These are phyloP conservation scores for Yamadazyma kanchanaburiensis DNA, from an alignment of 1,139 yeast genomes.

Conservation along the genomic window DNA sequence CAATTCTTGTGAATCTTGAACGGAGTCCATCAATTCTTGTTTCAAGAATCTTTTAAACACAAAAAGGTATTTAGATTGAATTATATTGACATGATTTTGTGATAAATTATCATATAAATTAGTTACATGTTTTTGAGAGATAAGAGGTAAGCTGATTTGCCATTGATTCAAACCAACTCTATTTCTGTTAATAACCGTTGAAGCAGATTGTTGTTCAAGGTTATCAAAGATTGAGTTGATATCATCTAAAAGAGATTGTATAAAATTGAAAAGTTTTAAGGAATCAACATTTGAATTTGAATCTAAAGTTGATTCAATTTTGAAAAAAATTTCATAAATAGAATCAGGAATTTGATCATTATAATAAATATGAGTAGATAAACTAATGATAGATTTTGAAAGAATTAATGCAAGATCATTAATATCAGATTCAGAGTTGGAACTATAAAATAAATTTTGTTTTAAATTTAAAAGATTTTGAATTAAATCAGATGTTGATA, in stretches of 20 bases:
- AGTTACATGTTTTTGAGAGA: slow-evolving; percentile 21
- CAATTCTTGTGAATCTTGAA: slow-evolving; percentile 4
- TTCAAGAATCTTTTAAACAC: slow-evolving; percentile 34
- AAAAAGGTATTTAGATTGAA: slow-evolving; percentile 32
- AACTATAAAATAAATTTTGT: slow-evolving; percentile 30
- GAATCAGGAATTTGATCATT: slow-evolving; percentile 80
- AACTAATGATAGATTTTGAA: slow-evolving; percentile 53
- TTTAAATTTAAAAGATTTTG: slow-evolving; percentile 63
- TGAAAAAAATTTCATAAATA: slow-evolving; percentile 51
- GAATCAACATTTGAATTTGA: slow-evolving; percentile 14
- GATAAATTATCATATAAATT: slow-evolving; percentile 15
- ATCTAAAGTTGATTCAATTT: slow-evolving; percentile 33
- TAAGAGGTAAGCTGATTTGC: slow-evolving; percentile 37
- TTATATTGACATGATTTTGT: slow-evolving; percentile 20
- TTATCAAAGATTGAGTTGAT: slow-evolving; percentile 29
- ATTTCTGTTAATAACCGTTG: slow-evolving; percentile 36
- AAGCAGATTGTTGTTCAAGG: slow-evolving; percentile 21
- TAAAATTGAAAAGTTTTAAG: slow-evolving; percentile 20
- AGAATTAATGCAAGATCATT: slow-evolving; percentile 27
- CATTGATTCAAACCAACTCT: slow-evolving; percentile 42
- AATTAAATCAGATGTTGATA: slow-evolving; percentile 81
- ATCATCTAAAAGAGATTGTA: slow-evolving; percentile 30
- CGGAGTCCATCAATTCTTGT: slow-evolving; percentile 22
- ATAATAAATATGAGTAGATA: slow-evolving; percentile 72
- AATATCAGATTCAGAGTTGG: slow-evolving; percentile 18